Evolutionary conservation across 208 protist species (phyloP).

Genomic region (Leishmania turanica): DNA sequence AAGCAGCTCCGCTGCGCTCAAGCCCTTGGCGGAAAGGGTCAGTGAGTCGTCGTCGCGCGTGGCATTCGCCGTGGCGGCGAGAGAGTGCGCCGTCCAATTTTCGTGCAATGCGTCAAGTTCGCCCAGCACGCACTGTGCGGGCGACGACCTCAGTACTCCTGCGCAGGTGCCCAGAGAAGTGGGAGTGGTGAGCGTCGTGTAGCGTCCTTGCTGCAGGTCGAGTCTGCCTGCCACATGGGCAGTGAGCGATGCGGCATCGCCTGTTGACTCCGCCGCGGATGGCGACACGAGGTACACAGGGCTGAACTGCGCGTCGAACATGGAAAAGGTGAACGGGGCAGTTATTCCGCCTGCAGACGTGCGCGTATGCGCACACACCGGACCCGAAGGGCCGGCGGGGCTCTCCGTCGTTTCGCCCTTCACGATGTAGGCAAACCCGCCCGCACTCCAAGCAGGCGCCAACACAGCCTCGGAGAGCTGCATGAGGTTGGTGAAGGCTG

Average conservation of each 20-base stretch:
- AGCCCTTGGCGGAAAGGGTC: not conserved
- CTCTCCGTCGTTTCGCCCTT: not conserved
- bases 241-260: not conserved
- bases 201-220: conserved; percentile 17
- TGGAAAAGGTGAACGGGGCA: conserved; percentile 26
- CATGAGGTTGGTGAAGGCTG: not conserved
- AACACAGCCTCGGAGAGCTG: conserved; percentile 31
- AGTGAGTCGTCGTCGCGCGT: not conserved
- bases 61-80: not conserved
- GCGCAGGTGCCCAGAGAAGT: not conserved
- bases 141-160: conserved; percentile 8
- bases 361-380: conserved; percentile 27
- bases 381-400: not conserved
- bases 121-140: conserved; percentile 9
- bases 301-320: conserved; percentile 32
- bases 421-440: conserved; percentile 21
- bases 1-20: conserved; percentile 23
- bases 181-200: not conserved
- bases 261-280: not conserved
- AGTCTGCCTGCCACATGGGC: conserved; percentile 10
- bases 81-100: conserved; percentile 22
- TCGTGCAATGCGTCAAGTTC: conserved; percentile 8
- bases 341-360: not conserved
- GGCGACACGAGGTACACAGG: conserved; percentile 14
- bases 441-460: conserved; percentile 26